Base-by-base conservation (phyloP, 2,329 filamentous ascomycete species). In the Aspergillus nomiae region DNA sequence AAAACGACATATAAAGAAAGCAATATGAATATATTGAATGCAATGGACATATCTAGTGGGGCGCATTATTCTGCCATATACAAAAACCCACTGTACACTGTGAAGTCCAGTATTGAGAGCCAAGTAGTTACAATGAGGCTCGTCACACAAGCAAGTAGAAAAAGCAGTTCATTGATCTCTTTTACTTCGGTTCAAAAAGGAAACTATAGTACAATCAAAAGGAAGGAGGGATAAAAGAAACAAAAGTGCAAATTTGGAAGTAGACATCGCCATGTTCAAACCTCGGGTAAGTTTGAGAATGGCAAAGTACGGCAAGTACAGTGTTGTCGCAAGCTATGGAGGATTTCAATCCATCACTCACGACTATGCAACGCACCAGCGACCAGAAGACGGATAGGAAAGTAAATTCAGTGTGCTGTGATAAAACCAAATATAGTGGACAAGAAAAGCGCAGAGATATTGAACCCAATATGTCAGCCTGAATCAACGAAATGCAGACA, bases 201-300 rank as follows among this genome's bases (percentile, higher is more conserved):
- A 56, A 62, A 59, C 50, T 64, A 64, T 64, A 30, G 59, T 64
- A 64, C 62, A 64, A 53, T 59, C 34, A n/a, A 51, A 58, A 45
- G 12, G 48, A 43, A 30, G 8, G 16, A n/a, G 16, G 21, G 24
- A 16, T 36, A 56, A 48, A 36, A 32, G 51, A 58, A 61, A 50
- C 56, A 51, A 56, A 21, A 26, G 45, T 59, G 56, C 43, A 63
- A 58, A 59, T 60, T 61, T 55, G 57, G 34, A 30, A 19, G 34
- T 9, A 26, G 24, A 59, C 48, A 61, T 12, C 53, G 30, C 41
- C 46, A 36, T 38, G 55, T 56, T 63, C 63, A 41, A 38, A n/a
- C 26, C 45, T 24, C 11, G 58, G 50, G 48, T 48, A 5, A 48
- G 34, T 28, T 56, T 45, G 38, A 62, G 28, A 32, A 7, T 51